Conservation (phyloP, 306 rosid species). For the Inga oerstediana region DNA sequence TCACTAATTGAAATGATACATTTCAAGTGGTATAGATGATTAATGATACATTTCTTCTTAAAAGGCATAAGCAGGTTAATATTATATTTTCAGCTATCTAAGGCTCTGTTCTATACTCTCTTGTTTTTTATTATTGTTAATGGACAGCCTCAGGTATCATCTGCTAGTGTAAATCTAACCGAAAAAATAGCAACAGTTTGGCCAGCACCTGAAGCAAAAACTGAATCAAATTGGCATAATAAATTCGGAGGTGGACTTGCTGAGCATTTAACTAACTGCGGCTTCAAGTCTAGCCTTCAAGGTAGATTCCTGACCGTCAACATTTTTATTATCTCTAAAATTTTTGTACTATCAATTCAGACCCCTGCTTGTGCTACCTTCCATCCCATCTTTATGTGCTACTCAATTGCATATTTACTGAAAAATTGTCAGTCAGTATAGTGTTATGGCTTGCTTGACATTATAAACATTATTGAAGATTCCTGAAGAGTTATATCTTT, state of each 20-base stretch:
- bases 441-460: too few relatives aligned
- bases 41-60: too few relatives aligned
- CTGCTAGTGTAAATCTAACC: slow-evolving; percentile 82
- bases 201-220: slow-evolving; percentile 64
- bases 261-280: slow-evolving; percentile 77
- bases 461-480: too few relatives aligned
- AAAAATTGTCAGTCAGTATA: too few relatives aligned
- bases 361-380: too few relatives aligned
- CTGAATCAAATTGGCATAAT: slow-evolving; percentile 54
- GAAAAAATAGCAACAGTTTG: slow-evolving; percentile 78
- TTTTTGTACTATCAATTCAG: too few relatives aligned
- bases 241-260: slow-evolving; percentile 85
- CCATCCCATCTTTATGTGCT: too few relatives aligned
- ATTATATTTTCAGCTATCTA: not conserved
- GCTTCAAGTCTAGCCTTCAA: slow-evolving; percentile 71
- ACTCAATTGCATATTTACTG: too few relatives aligned
- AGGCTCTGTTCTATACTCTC: slow-evolving; percentile 17
- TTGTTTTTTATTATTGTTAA: slow-evolving; percentile 4
- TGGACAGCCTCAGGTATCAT: slow-evolving; percentile 81
- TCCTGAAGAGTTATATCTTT: too few relatives aligned
- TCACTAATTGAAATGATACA: too few relatives aligned
- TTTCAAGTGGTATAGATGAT: too few relatives aligned
- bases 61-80: not conserved
- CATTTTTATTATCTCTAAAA: too few relatives aligned
- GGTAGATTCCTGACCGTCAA: slow-evolving; percentile 46